Percentiles rank a stretch among this genome's conserved stretches.
These are phyloP conservation scores for Schwanniomyces sp. DNA, from an alignment of 805 yeast species.

Conservation along the genomic window DNA sequence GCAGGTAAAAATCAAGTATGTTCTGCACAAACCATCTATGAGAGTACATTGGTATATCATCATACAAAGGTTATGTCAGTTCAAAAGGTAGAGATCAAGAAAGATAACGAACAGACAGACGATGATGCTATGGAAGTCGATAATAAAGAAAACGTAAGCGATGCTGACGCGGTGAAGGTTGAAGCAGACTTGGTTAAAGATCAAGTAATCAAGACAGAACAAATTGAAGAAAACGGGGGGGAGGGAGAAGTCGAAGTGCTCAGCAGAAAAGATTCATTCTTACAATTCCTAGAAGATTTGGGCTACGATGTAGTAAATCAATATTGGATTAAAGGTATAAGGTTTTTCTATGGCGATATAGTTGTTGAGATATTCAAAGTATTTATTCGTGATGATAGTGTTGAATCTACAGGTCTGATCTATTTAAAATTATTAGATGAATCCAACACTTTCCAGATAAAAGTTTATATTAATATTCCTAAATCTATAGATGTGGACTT, in stretches of 20 bases:
- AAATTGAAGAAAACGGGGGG: background rate
- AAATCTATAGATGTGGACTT: constrained; percentile 74
- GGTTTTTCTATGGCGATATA: constrained; percentile 60
- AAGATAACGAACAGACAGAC: background rate
- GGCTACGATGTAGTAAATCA: constrained; percentile 70
- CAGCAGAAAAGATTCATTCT: constrained; percentile 32
- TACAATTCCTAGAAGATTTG: constrained; percentile 53
- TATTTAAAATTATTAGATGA: constrained; percentile 45
- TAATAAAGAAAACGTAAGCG: background rate
- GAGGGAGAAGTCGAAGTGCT: constrained; percentile 1
- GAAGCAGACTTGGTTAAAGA: background rate
- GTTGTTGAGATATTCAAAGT: constrained; percentile 59
- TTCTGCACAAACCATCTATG: constrained; percentile 65
- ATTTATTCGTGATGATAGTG: constrained; percentile 34
- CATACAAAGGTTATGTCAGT: constrained; percentile 34
- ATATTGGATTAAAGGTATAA: constrained; percentile 59
- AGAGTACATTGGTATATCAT: constrained; percentile 52
- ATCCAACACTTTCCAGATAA: constrained; percentile 58
- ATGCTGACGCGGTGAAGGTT: background rate
- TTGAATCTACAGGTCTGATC: constrained; percentile 21
- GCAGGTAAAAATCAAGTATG: constrained; percentile 66
- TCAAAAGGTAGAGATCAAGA: constrained; percentile 5
- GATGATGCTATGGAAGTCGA: constrained; percentile 6
- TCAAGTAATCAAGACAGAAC: constrained; percentile 1
- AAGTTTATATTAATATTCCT: constrained; percentile 68